Percentiles rank a stretch among this genome's conserved stretches.
phyloP scores from a whole-genome alignment of 2,329 filamentous ascomycete genomes.

The Periconia sp. region DNA sequence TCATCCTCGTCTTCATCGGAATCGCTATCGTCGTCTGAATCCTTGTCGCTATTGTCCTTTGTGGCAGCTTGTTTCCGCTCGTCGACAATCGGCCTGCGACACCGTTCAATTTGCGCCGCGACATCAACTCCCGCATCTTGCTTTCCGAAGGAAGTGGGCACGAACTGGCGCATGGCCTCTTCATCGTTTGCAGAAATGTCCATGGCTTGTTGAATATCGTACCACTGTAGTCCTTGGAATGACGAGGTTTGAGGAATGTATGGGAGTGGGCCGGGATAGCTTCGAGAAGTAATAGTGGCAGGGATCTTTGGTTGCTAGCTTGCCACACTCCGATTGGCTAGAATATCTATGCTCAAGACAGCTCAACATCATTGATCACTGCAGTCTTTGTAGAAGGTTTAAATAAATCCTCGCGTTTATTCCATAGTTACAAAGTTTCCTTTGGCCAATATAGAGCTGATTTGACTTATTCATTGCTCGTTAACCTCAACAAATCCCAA shows the following conservation, averaged over 20 bases:
- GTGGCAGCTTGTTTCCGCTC: slow-evolving; percentile 29
- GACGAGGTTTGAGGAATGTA: too few species aligned
- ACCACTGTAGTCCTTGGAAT: too few species aligned
- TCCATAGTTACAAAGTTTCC: neutral
- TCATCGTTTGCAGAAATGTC: slow-evolving; percentile 49
- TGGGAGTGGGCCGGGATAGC: too few species aligned
- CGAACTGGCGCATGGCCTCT: slow-evolving; percentile 73
- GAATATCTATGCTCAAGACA: too few species aligned
- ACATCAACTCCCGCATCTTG: slow-evolving; percentile 73
- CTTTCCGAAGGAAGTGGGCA: slow-evolving; percentile 85
- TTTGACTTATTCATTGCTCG: neutral
- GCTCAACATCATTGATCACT: too few species aligned
- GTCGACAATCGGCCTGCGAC: slow-evolving; percentile 61
- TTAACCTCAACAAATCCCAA: neutral
- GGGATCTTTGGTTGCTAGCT: too few species aligned
- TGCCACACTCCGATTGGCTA: too few species aligned
- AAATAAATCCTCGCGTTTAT: too few species aligned
- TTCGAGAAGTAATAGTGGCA: too few species aligned
- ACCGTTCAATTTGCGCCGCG: slow-evolving; percentile 77
- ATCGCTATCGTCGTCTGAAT: slow-evolving; percentile 49
- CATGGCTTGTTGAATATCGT: neutral
- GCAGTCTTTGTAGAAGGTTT: too few species aligned
- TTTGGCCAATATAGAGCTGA: neutral
- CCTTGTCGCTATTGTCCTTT: slow-evolving; percentile 31
- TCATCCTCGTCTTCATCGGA: slow-evolving; percentile 67